phyloP scores from a whole-genome alignment of 495 filamentous ascomycete species.

The Parathielavia appendiculata region DNA sequence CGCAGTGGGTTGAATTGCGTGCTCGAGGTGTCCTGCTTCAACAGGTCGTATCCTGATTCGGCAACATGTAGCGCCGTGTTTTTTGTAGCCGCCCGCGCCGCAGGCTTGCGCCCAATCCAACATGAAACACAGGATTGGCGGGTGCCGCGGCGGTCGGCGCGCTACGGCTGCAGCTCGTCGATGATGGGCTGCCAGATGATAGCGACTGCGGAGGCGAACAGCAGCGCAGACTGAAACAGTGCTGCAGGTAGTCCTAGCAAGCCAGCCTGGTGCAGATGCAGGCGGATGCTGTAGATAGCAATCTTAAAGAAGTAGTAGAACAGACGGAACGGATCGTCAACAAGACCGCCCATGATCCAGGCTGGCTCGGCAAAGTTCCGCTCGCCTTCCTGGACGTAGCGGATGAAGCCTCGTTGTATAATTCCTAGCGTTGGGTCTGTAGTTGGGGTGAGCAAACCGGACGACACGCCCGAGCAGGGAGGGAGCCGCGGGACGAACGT shows the following conservation, averaged over 20 bases:
- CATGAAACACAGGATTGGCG: not conserved
- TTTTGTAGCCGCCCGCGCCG: not conserved
- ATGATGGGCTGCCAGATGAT: constrained; percentile 21
- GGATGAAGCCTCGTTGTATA: constrained; percentile 20
- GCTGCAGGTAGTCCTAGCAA: not conserved
- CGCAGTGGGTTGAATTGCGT: too few relatives aligned
- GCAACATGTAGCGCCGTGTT: too few relatives aligned
- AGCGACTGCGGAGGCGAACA: constrained; percentile 11
- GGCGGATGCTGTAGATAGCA: constrained; percentile 16
- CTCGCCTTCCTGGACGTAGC: constrained; percentile 18
- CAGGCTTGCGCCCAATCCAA: not conserved
- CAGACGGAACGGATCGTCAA: constrained; percentile 1
- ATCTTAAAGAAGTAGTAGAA: constrained; percentile 18
- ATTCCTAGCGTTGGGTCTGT: constrained; percentile 7
- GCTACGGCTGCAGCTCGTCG: constrained; percentile 17
- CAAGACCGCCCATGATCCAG: constrained; percentile 18
- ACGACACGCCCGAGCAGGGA: not conserved
- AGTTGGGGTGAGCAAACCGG: not conserved
- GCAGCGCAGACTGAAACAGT: constrained; percentile 1
- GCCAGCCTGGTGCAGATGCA: constrained; percentile 10
- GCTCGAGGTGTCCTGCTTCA: too few relatives aligned
- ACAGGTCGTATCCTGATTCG: too few relatives aligned
- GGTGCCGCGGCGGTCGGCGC: not conserved
- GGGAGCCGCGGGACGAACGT: not conserved
- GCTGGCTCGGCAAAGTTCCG: constrained; percentile 18